These are phyloP conservation scores for Sporisorium sorghi DNA, from an alignment of 1,284 basidiomycete genomes.

Conservation along the genomic window DNA sequence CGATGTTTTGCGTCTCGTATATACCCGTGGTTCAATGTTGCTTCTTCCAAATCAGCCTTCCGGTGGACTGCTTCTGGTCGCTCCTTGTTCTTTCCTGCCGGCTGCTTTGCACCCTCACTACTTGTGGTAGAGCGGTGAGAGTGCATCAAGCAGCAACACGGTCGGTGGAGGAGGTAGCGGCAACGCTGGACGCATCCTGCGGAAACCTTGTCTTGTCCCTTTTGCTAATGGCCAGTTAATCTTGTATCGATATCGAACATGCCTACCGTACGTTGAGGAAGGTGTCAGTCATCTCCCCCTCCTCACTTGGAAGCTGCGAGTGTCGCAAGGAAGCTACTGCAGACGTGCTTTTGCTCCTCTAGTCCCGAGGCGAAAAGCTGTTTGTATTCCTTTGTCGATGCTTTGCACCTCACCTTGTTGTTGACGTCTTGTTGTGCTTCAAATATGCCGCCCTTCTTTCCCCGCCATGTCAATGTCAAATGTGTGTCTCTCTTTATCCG, in stretches of 20 bases:
- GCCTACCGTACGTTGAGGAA: background rate
- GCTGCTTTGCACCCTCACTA: too few species aligned
- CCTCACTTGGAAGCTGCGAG: background rate
- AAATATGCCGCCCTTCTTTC: constrained; percentile 8
- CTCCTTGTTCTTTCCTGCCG: constrained; percentile 6
- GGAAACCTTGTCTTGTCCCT: background rate
- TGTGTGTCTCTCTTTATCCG: background rate
- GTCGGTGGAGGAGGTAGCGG: background rate
- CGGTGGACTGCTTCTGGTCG: too few species aligned
- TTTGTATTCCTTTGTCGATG: background rate
- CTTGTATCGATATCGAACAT: constrained; percentile 1
- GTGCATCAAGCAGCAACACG: constrained; percentile 2
- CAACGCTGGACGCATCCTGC: background rate
- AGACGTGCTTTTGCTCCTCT: constrained; percentile 23
- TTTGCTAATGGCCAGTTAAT: constrained; percentile 17
- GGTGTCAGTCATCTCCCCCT: background rate
- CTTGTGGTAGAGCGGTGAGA: constrained; percentile 36
- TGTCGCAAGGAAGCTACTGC: background rate
- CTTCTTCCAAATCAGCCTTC: background rate
- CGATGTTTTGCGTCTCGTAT: constrained; percentile 42
- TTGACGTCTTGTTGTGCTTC: constrained; percentile 1
- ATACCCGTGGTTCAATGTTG: constrained; percentile 28
- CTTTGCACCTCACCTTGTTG: constrained; percentile 1
- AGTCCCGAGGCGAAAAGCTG: constrained; percentile 35
- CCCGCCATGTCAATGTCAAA: background rate